phyloP scores from a whole-genome alignment of 768 basidiomycete genomes.

The Panaeolus papilionaceus region DNA sequence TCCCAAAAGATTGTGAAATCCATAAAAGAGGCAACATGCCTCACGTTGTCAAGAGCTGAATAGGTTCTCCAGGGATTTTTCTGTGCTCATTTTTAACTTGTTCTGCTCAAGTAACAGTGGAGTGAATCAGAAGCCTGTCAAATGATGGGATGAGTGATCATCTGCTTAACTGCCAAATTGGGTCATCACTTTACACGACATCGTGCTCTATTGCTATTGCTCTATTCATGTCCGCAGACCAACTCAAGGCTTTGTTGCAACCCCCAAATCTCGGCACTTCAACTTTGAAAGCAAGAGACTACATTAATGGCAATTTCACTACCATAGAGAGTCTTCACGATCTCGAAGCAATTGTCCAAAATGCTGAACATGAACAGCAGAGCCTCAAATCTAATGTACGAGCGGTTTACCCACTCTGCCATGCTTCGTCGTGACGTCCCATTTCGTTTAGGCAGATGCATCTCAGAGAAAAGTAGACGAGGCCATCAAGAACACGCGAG shows the following conservation, averaged over 20 bases:
- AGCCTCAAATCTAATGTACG: slow-evolving; percentile 54
- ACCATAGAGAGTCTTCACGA: slow-evolving; percentile 57
- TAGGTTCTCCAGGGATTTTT: not conserved
- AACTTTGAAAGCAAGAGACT: slow-evolving; percentile 39
- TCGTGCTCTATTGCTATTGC: slow-evolving; percentile 12
- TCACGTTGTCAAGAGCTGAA: not conserved
- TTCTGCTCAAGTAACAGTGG: not conserved
- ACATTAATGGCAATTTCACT: slow-evolving; percentile 53
- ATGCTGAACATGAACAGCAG: slow-evolving; percentile 47
- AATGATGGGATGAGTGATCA: not conserved
- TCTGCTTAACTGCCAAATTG: slow-evolving; percentile 11
- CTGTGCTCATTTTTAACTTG: not conserved
- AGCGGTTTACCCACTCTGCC: slow-evolving; percentile 25
- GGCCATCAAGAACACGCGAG: slow-evolving; percentile 55
- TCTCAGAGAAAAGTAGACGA: slow-evolving; percentile 56
- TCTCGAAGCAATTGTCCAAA: slow-evolving; percentile 49
- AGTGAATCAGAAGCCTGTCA: not conserved
- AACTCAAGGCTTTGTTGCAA: slow-evolving; percentile 54
- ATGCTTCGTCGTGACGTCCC: slow-evolving; percentile 42
- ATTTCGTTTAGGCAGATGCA: slow-evolving; percentile 57
- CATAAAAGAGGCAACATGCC: slow-evolving; percentile 4
- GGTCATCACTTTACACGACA: slow-evolving; percentile 19
- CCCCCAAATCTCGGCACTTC: slow-evolving; percentile 50
- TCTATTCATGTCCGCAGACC: slow-evolving; percentile 34
- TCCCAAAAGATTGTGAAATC: not conserved